phyloP scores from a whole-genome alignment of 495 filamentous ascomycete species.

The Penicillium canariense region DNA sequence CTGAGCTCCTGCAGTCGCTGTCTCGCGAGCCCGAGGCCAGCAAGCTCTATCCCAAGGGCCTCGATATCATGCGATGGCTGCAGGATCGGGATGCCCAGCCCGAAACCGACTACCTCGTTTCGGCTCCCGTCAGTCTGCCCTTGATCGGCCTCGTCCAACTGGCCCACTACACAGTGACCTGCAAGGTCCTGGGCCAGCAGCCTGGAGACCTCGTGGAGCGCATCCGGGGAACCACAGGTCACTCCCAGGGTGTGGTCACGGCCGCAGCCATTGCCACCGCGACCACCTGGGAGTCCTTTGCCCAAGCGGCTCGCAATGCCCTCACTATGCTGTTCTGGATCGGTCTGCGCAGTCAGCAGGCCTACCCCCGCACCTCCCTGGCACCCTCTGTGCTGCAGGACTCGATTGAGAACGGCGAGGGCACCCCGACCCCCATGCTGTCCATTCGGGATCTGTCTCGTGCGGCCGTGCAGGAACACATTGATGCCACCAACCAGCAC shows the following conservation, averaged over 20 bases:
- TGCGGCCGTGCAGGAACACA: constrained; percentile 84
- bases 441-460: constrained; percentile 90
- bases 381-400: constrained; percentile 92
- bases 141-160: constrained; percentile 94
- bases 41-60: constrained; percentile 93
- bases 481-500: constrained; percentile 94
- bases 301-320: constrained; percentile 69
- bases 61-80: constrained; percentile 93
- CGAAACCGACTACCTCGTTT: constrained; percentile 92
- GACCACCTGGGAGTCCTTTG: constrained; percentile 85
- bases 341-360: constrained; percentile 95
- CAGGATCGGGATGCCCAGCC: constrained; percentile 82
- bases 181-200: constrained; percentile 80
- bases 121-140: constrained; percentile 94
- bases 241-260: constrained; percentile 93
- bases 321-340: constrained; percentile 99
- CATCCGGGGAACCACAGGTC: constrained; percentile 85
- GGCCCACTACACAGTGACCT: constrained; percentile 89
- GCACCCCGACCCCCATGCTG: constrained; percentile 92
- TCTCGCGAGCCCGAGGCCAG: constrained; percentile 81
- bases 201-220: constrained; percentile 82
- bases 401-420: constrained; percentile 90
- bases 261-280: constrained; percentile 90
- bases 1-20: constrained; percentile 78
- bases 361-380: constrained; percentile 90